phyloP scores from a whole-genome alignment of 73 alveolate genomes.

The Tetrahymena thermophila region DNA sequence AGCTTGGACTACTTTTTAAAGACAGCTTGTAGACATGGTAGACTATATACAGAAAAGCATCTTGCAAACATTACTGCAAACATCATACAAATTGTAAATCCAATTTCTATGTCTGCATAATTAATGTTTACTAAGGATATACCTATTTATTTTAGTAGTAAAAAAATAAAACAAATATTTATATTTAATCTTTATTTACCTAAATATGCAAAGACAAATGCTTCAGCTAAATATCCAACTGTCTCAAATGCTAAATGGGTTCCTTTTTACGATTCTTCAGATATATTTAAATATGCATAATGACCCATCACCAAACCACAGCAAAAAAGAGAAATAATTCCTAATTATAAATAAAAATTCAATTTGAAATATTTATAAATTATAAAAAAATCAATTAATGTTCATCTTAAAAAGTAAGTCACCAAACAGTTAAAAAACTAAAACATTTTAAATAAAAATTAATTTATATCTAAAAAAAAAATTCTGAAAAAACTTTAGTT shows the following conservation, averaged over 20 bases:
- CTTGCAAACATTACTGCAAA: conserved; percentile 75
- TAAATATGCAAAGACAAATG: conserved; percentile 89
- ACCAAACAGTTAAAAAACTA: no score
- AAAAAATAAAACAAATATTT: not conserved
- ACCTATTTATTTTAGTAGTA: not conserved
- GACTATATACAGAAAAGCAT: conserved; percentile 70
- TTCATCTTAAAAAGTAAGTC: not conserved
- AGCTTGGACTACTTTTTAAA: conserved; percentile 52
- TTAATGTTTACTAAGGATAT: conserved; percentile 46
- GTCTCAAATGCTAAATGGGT: conserved; percentile 83
- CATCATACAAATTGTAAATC: conserved; percentile 67
- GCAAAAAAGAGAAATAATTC: conserved; percentile 86
- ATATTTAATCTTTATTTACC: conserved; percentile 50
- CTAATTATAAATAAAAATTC: not conserved
- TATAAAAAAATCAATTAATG: no score
- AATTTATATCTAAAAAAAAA: not conserved
- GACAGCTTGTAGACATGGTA: conserved; percentile 51
- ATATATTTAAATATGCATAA: conserved; percentile 86
- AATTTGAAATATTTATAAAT: no score
- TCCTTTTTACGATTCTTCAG: conserved; percentile 76
- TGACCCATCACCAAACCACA: conserved; percentile 91
- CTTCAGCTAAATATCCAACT: conserved; percentile 94
- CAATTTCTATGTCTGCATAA: conserved; percentile 45
- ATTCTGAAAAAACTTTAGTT: not conserved
- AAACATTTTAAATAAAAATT: not conserved